Conservation (phyloP, 2,329 filamentous ascomycete species). For the Dothiorella sarmentorum region DNA sequence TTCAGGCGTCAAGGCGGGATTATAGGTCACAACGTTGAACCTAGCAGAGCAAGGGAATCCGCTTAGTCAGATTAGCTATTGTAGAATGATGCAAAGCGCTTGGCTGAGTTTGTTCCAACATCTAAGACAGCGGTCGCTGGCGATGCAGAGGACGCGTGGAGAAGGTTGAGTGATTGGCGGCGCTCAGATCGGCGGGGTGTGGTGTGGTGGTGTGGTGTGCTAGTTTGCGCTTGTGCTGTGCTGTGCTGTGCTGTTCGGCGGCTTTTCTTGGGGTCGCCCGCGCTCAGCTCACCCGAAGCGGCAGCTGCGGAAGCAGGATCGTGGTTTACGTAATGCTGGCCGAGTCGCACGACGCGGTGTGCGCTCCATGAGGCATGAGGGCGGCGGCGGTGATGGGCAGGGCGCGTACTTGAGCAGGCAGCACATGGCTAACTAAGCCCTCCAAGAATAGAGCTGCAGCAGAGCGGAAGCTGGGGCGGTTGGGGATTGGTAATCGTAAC, state of each 20-base stretch:
- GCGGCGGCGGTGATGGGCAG: not conserved
- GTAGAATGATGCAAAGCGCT: conserved; percentile 1
- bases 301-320: conserved; percentile 11
- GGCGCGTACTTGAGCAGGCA: not conserved
- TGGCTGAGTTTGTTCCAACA: not conserved
- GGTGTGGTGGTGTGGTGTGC: not conserved
- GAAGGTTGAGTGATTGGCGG: not conserved
- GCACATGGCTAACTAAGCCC: conserved; percentile 1
- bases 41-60: not conserved
- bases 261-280: not conserved
- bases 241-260: not conserved
- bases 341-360: not conserved
- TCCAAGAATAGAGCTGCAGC: conserved; percentile 5
- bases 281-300: conserved; percentile 12
- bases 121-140: not conserved
- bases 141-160: not conserved
- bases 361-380: not conserved
- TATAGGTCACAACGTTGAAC: not conserved
- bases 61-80: conserved; percentile 14
- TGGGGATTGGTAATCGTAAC: conserved; percentile 12
- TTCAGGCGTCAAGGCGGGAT: not conserved
- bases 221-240: too few relatives aligned
- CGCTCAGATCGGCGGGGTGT: not conserved
- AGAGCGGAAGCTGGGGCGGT: not conserved
- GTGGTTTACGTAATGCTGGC: conserved; percentile 3